Conservation (phyloP, 768 basidiomycete genomes). For the Pleurotus ostreatus region DNA sequence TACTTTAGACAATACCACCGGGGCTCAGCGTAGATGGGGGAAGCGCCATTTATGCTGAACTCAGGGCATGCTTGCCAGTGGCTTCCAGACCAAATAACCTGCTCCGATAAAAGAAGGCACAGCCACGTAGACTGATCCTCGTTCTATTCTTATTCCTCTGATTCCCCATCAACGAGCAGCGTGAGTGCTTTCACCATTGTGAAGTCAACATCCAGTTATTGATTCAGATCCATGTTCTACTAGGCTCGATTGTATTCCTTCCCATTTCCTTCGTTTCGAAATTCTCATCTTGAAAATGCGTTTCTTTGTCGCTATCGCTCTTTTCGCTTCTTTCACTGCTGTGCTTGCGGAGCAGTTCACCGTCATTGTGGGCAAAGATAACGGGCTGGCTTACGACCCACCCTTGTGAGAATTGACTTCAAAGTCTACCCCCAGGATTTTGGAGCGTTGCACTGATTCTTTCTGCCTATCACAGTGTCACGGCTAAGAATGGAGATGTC, state of each 20-base stretch:
- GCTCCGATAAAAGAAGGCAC: not conserved
- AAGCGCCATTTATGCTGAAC: too few species aligned
- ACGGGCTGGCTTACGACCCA: constrained; percentile 12
- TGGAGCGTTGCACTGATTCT: not conserved
- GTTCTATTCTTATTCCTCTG: constrained; percentile 3
- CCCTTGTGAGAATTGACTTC: not conserved
- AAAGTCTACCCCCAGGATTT: too few species aligned
- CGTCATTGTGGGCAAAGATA: constrained; percentile 38
- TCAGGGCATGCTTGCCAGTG: too few species aligned
- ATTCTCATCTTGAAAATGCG: constrained; percentile 40
- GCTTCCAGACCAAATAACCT: too few species aligned
- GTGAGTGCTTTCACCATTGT: constrained; percentile 24
- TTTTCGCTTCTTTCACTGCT: constrained; percentile 35
- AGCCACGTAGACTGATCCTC: constrained; percentile 1
- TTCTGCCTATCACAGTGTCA: constrained; percentile 16
- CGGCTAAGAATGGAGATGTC: constrained; percentile 30
- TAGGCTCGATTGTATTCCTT: constrained; percentile 16
- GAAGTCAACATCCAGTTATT: constrained; percentile 1
- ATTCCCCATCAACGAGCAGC: constrained; percentile 34
- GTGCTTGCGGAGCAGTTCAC: constrained; percentile 31
- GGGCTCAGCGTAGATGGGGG: too few species aligned
- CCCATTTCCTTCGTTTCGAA: constrained; percentile 19
- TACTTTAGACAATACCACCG: too few species aligned
- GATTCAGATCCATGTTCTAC: constrained; percentile 25
- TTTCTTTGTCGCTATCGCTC: constrained; percentile 37